Evolutionary conservation across 257 asterid genomes (phyloP).

Genomic region (Nicotiana attenuata): DNA sequence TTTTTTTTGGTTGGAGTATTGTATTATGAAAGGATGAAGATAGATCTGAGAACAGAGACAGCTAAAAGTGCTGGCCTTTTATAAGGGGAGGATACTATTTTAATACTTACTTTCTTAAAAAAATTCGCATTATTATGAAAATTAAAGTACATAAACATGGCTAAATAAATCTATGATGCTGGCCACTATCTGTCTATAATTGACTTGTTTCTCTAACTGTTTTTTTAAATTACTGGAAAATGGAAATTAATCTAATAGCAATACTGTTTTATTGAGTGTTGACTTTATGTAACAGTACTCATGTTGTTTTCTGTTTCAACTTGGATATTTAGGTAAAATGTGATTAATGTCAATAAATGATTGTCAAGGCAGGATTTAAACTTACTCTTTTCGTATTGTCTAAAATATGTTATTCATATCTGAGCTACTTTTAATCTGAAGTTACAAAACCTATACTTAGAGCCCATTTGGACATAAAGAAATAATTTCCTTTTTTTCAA

Average conservation of each 20-base stretch:
- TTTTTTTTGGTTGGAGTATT: neutral
- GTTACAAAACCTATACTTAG: too few relatives aligned
- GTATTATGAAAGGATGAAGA: neutral
- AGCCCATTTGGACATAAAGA: too few relatives aligned
- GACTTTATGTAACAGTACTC: neutral
- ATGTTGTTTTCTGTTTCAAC: neutral
- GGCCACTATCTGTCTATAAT: neutral
- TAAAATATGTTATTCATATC: too few relatives aligned
- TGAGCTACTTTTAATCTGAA: too few relatives aligned
- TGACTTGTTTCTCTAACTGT: neutral
- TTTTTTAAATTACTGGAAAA: neutral
- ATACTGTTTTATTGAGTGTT: neutral
- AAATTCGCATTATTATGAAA: neutral
- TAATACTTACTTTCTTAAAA: neutral
- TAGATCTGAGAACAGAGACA: neutral
- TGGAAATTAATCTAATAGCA: neutral
- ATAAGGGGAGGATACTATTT: neutral
- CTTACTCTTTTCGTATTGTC: neutral
- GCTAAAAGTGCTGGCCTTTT: neutral
- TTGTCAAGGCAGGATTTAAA: neutral
- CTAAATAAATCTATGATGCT: neutral
- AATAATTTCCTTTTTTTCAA: too few relatives aligned
- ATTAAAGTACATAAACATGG: neutral
- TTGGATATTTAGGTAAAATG: neutral
- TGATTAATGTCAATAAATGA: neutral